Evolutionary conservation across 805 yeast species (phyloP), one percentile per base, ranked within the genome.

Genomic region (Yamadazyma philogaea): DNA sequence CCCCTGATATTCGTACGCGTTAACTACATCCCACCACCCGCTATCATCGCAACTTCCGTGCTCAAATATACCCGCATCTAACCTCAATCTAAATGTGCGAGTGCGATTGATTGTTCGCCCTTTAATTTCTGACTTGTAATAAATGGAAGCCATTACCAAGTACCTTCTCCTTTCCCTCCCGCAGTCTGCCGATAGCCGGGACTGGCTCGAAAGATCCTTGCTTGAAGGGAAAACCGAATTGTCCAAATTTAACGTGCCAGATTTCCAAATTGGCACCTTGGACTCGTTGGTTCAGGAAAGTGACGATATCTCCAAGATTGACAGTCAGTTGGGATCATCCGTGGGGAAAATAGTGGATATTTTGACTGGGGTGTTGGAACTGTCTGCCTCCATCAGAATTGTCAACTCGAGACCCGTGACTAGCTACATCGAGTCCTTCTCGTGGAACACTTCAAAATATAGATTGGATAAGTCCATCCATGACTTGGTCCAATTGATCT

Each of bases 201-300:
- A 63, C 43, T 82, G 84, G 81, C 64, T 87, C 45, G 79, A 81
- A 50, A 62, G 72, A 39, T 61, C 68, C 22, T 66, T 84, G 45
- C 65, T 76, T 46, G 77, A 72, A 17, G 90, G 89, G 16, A 74
- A 70, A 51, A 73, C 77, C 31, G 81, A 78, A 37, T 70, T 87
- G 26, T 62, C 72, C 41, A 68, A 74, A 43, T 77, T 85, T 45
- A 68, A 72, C 27, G 72, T 89, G 39, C 98, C 98, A 6, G 80
- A 75, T 48, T 91, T 93, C 66, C 91, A 93, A 63, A 87, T 93
- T 49, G 97, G 97, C 21, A 90, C 98, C 10, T 76, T 93, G 58
- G 99, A 93, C 64, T 83, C 89, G 22, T 75, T 93, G 46, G 95
- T 93, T 42, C 81, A 84, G 54, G 90, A 90, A 64, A 81, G 90